Evolutionary conservation across 305 asterid species (phyloP).

Genomic region (Fraxinus velutina): DNA sequence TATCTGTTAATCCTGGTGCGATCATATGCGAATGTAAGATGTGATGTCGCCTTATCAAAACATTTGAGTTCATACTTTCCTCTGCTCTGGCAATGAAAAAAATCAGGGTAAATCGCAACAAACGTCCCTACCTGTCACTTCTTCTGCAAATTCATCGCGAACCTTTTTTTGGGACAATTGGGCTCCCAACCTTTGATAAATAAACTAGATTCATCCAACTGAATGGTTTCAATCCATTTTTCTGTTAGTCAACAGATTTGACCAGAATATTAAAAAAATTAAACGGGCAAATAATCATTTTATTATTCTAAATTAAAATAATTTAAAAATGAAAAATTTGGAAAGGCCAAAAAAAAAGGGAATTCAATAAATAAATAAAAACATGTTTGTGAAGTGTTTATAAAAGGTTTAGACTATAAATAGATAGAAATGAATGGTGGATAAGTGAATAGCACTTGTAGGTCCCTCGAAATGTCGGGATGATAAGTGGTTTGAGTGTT

Average conservation of each 20-base stretch:
- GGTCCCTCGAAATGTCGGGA: background rate
- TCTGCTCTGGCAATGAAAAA: background rate
- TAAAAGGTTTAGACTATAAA: background rate
- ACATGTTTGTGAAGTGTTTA: background rate
- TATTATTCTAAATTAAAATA: background rate
- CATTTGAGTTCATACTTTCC: background rate
- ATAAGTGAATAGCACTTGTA: background rate
- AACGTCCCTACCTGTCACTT: background rate
- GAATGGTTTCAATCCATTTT: background rate
- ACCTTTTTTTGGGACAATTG: background rate
- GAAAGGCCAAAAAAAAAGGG: background rate
- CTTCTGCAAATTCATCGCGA: background rate
- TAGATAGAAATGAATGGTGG: background rate
- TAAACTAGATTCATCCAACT: background rate
- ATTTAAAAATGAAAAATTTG: background rate
- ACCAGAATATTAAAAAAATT: background rate
- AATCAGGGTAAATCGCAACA: background rate
- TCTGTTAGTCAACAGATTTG: background rate
- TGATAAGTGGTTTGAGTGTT: background rate
- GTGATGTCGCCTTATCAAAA: constrained; percentile 6
- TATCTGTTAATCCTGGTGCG: background rate
- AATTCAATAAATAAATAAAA: background rate
- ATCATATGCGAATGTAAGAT: background rate
- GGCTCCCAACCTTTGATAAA: background rate
- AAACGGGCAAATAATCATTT: background rate